Base-by-base conservation (phyloP, 148 eudicot genomes). In the Dysphania ambrosioides region DNA sequence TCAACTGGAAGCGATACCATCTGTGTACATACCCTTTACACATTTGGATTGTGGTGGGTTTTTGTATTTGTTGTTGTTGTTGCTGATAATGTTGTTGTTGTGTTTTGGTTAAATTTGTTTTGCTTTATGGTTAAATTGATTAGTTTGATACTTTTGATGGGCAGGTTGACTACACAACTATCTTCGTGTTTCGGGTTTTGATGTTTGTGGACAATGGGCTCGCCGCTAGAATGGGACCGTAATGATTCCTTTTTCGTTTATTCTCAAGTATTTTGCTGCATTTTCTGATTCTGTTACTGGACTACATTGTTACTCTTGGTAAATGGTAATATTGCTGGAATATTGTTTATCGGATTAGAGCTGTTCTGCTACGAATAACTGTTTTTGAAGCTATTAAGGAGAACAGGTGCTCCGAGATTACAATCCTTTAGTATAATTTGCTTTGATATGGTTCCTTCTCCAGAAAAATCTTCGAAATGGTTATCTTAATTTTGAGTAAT, bases 161-260 rank as follows among this genome's bases (percentile, higher is more conserved):
- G 71, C 68, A 95, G 99, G 96, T 89, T 83, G 99, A 95, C 81
- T 95, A 95, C 67, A 85, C 97, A 6, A 79, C 92, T 19, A 90
- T 95, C 64, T 95, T 95, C 72, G 31, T 92, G 77, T 95, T 95
- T 70, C 94, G 99, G 75, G 84, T 89, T 74, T 74, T 92, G 90
- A 95, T 95, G 99, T 90, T 95, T 84, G 88, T 92, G 78, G 99
- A 95, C 68, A 89, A 92, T 81, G 97, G 94, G 21, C 85, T 95
- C 42, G 88, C 99, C 76, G 86, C 93, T 73, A 97, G 97, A 84
- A 90, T 95, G 97, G 96, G 99, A 90, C 83, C 92, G 99, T 95
- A 92, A 95, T 96, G 34, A 55, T 77, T 76, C 26, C 35, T 31
- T 64, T 12, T 44, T 57, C 1, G 58, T 4, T 1, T 53, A 8